A percentile compares a stretch with the other conserved stretches of the same genome.
These are phyloP conservation scores for Inosperma sp. DNA, from an alignment of 768 basidiomycete genomes.

Conservation along the genomic window DNA sequence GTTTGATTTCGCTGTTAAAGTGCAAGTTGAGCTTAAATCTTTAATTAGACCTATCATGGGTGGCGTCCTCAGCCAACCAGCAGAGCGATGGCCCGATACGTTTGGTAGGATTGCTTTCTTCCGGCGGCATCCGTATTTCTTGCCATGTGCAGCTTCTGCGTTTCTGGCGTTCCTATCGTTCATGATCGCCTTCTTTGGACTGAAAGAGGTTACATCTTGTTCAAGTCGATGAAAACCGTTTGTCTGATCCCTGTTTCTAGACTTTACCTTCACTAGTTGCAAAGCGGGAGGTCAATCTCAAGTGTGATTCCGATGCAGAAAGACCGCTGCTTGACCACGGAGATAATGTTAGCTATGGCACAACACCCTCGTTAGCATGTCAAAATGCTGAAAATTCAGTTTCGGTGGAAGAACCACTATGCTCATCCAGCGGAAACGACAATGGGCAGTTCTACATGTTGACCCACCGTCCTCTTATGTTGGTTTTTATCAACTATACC, in stretches of 20 bases:
- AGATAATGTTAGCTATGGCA: slow-evolving; percentile 8
- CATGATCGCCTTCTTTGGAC: slow-evolving; percentile 30
- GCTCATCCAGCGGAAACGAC: slow-evolving; percentile 9
- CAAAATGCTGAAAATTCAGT: background rate
- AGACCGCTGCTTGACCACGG: slow-evolving; percentile 3
- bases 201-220: slow-evolving; percentile 41
- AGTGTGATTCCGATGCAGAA: background rate
- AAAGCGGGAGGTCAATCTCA: slow-evolving; percentile 10
- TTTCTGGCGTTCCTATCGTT: slow-evolving; percentile 33
- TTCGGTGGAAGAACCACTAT: slow-evolving; percentile 3
- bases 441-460: slow-evolving; percentile 16
- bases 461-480: slow-evolving; percentile 28
- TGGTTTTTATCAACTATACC: slow-evolving; percentile 30
- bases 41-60: slow-evolving; percentile 57
- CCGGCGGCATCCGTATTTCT: slow-evolving; percentile 40
- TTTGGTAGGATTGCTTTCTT: slow-evolving; percentile 44
- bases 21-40: background rate
- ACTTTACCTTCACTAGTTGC: slow-evolving; percentile 29
- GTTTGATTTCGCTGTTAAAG: slow-evolving; percentile 3
- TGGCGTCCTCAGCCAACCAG: slow-evolving; percentile 57
- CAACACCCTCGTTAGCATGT: slow-evolving; percentile 5
- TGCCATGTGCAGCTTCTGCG: slow-evolving; percentile 42
- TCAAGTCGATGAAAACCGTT: background rate
- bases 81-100: slow-evolving; percentile 51
- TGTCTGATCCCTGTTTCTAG: slow-evolving; percentile 17